A percentile compares a stretch with the other conserved stretches of the same genome.
Evolutionary conservation across 2,329 filamentous ascomycete genomes (phyloP).

Genomic region (Neofusicoccum laricinum): DNA sequence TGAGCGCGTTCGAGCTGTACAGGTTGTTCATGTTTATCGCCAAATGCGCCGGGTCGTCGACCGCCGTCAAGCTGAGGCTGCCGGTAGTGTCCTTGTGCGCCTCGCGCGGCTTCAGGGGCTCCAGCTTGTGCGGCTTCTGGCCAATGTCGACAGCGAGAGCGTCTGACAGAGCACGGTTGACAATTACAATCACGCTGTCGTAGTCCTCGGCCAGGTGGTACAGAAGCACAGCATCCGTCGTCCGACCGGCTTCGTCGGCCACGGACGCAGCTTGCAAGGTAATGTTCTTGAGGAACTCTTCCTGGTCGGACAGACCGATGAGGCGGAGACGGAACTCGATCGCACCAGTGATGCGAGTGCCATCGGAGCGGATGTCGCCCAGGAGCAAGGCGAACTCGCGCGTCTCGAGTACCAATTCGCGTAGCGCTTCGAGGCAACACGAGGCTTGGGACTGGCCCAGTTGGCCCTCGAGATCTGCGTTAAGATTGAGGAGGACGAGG

Average conservation of each 20-base stretch:
- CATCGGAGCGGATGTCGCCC: constrained; percentile 85
- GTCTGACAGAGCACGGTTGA: constrained; percentile 87
- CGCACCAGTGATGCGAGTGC: constrained; percentile 77
- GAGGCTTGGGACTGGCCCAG: constrained; percentile 72
- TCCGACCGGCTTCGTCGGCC: constrained; percentile 90
- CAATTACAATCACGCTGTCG: constrained; percentile 85
- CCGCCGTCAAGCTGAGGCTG: constrained; percentile 64
- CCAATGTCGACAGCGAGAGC: constrained; percentile 83
- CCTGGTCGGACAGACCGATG: constrained; percentile 75
- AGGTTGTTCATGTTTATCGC: constrained; percentile 61
- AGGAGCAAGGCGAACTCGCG: constrained; percentile 92
- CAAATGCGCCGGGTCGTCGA: constrained; percentile 64
- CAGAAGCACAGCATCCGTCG: constrained; percentile 87
- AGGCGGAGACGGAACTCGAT: constrained; percentile 82
- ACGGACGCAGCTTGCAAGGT: constrained; percentile 88
- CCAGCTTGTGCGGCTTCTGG: constrained; percentile 72
- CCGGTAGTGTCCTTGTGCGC: constrained; percentile 30
- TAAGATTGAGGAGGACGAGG: constrained; percentile 85
- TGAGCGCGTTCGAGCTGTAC: constrained; percentile 60
- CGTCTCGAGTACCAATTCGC: constrained; percentile 93
- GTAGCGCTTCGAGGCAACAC: constrained; percentile 87
- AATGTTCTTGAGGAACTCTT: constrained; percentile 86
- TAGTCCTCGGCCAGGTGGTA: constrained; percentile 96
- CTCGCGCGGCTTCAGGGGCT: constrained; percentile 73
- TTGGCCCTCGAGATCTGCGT: constrained; percentile 74